Evolutionary conservation across 2,329 filamentous ascomycete species (phyloP).

Genomic region (Didymella segeticola): DNA sequence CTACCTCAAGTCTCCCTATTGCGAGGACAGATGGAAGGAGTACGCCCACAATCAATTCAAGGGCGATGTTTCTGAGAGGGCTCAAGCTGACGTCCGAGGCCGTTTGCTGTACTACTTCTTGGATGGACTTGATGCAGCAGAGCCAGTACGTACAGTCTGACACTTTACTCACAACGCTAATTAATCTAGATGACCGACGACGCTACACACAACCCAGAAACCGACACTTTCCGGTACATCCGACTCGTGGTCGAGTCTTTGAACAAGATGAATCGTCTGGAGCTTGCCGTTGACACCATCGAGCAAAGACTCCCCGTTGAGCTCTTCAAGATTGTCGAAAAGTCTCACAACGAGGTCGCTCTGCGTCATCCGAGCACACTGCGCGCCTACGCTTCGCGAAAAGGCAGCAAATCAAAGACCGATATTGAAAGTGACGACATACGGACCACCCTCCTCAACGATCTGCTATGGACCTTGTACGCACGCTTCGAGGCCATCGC

Average conservation of each 20-base stretch:
- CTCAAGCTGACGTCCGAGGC: constrained; percentile 53
- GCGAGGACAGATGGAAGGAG: constrained; percentile 91
- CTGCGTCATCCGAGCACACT: constrained; percentile 87
- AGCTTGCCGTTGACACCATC: constrained; percentile 85
- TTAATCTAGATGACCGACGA: constrained; percentile 73
- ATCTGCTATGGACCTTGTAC: constrained; percentile 89
- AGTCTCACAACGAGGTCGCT: constrained; percentile 93
- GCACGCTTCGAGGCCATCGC: constrained; percentile 97
- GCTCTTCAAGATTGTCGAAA: constrained; percentile 90
- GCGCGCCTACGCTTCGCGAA: constrained; percentile 57
- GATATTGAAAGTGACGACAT: constrained; percentile 71
- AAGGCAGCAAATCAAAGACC: constrained; percentile 66
- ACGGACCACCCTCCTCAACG: constrained; percentile 84
- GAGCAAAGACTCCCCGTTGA: constrained; percentile 94
- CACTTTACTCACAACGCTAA: constrained; percentile 29
- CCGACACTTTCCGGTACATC: constrained; percentile 94
- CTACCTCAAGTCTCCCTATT: constrained; percentile 97
- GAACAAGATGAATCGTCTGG: constrained; percentile 85
- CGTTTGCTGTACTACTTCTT: constrained; percentile 64
- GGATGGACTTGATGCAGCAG: constrained; percentile 61
- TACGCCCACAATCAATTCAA: constrained; percentile 72
- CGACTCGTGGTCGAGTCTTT: constrained; percentile 85
- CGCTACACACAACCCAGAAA: constrained; percentile 89
- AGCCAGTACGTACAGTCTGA: constrained; percentile 33
- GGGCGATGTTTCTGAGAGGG: constrained; percentile 41